phyloP scores from a whole-genome alignment of 345 rosid genomes.

The Lumnitzera racemosa region DNA sequence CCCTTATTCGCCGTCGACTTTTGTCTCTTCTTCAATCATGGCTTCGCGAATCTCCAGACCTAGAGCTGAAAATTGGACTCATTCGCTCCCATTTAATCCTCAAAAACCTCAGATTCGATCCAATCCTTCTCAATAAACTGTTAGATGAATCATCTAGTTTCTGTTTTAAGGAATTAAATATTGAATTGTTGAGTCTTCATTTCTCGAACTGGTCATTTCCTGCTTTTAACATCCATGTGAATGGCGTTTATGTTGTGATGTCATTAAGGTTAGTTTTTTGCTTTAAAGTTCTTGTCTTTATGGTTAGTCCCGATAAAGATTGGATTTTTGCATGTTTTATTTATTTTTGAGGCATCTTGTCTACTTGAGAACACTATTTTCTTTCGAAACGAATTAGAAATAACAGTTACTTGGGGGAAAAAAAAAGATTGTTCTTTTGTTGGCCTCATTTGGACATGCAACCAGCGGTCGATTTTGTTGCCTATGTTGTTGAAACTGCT shows the following conservation, averaged over 20 bases:
- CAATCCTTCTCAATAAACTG: conserved; percentile 40
- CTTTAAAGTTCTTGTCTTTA: background rate
- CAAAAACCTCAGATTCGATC: conserved; percentile 41
- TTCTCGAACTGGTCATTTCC: conserved; percentile 69
- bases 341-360: too few relatives aligned
- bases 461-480: too few relatives aligned
- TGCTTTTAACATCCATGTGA: conserved; percentile 50
- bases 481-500: too few relatives aligned
- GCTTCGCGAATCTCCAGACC: conserved; percentile 60
- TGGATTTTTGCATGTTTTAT: too few relatives aligned
- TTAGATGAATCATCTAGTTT: conserved; percentile 32
- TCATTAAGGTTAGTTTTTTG: conserved; percentile 33
- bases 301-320: background rate
- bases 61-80: conserved; percentile 55
- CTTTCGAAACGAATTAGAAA: too few relatives aligned
- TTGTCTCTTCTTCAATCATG: conserved; percentile 53
- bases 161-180: conserved; percentile 33
- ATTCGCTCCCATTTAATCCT: conserved; percentile 37
- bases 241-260: conserved; percentile 44
- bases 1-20: conserved; percentile 42
- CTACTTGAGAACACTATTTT: too few relatives aligned
- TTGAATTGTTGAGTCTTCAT: conserved; percentile 42
- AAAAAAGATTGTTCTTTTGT: too few relatives aligned
- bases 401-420: too few relatives aligned
- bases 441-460: too few relatives aligned